phyloP scores from a whole-genome alignment of 2,329 filamentous ascomycete species.

The Macrophomina pseudophaseolina region DNA sequence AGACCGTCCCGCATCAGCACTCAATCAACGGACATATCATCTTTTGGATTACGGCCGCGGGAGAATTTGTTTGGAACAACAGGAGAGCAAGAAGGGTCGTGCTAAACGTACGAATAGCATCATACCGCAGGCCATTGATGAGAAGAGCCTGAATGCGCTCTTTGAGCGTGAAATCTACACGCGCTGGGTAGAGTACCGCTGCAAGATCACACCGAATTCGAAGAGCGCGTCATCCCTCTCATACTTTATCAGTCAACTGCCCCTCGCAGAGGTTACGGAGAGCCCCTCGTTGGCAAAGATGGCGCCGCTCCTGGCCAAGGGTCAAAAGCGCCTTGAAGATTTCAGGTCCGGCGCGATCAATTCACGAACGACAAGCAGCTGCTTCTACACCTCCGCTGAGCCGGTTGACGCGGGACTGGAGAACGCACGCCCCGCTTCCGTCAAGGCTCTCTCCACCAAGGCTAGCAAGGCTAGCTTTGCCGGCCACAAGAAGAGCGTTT shows the following conservation, averaged over 20 bases:
- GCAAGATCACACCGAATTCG: slow-evolving; percentile 51
- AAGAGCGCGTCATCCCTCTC: slow-evolving; percentile 36
- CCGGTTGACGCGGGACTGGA: not conserved
- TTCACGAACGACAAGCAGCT: slow-evolving; percentile 16
- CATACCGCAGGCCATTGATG: slow-evolving; percentile 45
- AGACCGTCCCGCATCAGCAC: slow-evolving; percentile 24
- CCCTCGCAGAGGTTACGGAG: slow-evolving; percentile 59
- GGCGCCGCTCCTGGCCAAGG: slow-evolving; percentile 66
- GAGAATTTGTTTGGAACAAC: slow-evolving; percentile 50
- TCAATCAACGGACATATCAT: slow-evolving; percentile 39
- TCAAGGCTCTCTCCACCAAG: not conserved
- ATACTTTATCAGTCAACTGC: slow-evolving; percentile 66
- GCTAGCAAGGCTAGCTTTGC: slow-evolving; percentile 19
- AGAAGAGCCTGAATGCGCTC: slow-evolving; percentile 53
- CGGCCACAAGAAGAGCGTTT: slow-evolving; percentile 1
- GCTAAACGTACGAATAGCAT: slow-evolving; percentile 27
- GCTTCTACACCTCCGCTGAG: not conserved
- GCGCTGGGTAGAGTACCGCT: slow-evolving; percentile 51
- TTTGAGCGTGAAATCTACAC: slow-evolving; percentile 57
- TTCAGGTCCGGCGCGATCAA: slow-evolving; percentile 65
- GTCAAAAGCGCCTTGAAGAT: slow-evolving; percentile 71
- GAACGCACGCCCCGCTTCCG: slow-evolving; percentile 8
- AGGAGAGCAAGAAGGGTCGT: slow-evolving; percentile 37
- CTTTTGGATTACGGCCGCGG: slow-evolving; percentile 51
- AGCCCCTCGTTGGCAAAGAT: slow-evolving; percentile 60